Conservation (phyloP, 1,139 yeast species). For the Saccharomycopsis hybrid region DNA sequence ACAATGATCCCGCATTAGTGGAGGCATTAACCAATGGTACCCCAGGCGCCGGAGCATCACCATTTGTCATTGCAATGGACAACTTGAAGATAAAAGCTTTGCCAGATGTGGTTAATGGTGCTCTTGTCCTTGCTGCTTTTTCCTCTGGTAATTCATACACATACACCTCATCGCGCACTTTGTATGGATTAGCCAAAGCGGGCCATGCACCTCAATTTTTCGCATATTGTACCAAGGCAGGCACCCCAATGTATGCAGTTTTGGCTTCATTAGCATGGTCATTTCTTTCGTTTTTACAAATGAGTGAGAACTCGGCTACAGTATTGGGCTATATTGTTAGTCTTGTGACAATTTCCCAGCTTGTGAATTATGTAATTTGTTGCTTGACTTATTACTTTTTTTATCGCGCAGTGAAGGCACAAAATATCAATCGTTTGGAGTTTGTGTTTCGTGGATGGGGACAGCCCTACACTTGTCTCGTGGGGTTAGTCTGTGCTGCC, state of each 20-base stretch:
- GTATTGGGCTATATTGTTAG: slow-evolving; percentile 65
- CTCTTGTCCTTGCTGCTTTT: slow-evolving; percentile 59
- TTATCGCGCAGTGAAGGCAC: slow-evolving; percentile 59
- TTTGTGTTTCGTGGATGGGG: slow-evolving; percentile 51
- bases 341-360: slow-evolving; percentile 62
- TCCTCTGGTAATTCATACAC: slow-evolving; percentile 71
- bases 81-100: slow-evolving; percentile 57
- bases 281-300: slow-evolving; percentile 42
- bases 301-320: slow-evolving; percentile 44
- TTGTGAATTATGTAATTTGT: slow-evolving; percentile 63
- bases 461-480: slow-evolving; percentile 53
- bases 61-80: slow-evolving; percentile 58
- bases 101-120: slow-evolving; percentile 63
- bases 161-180: slow-evolving; percentile 63
- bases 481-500: slow-evolving; percentile 39
- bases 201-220: slow-evolving; percentile 60
- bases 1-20: slow-evolving; percentile 50
- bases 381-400: slow-evolving; percentile 57
- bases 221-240: slow-evolving; percentile 53
- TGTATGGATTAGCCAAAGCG: slow-evolving; percentile 55
- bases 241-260: slow-evolving; percentile 54
- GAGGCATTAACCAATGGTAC: slow-evolving; percentile 34
- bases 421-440: slow-evolving; percentile 45
- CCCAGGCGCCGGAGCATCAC: slow-evolving; percentile 68
- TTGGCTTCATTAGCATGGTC: slow-evolving; percentile 41